Evolutionary conservation across 2,329 filamentous ascomycete genomes (phyloP).

Genomic region (Helicocarpus griseus): DNA sequence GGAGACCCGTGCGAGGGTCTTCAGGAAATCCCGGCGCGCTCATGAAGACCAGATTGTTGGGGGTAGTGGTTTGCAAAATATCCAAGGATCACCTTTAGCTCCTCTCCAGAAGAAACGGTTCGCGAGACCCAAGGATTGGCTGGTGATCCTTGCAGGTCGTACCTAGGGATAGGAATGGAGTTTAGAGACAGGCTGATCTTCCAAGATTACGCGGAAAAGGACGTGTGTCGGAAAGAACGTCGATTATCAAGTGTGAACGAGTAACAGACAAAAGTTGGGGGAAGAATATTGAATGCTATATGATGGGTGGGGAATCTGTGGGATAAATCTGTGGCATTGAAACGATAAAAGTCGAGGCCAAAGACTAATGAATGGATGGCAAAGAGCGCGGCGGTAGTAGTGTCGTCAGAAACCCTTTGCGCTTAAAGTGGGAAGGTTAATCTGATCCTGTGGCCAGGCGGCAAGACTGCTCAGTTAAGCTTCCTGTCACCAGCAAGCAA

Average conservation of each 20-base stretch:
- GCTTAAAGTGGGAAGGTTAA: slow-evolving; percentile 3
- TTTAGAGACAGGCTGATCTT: neutral
- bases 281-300: slow-evolving; percentile 11
- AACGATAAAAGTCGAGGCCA: slow-evolving; percentile 5
- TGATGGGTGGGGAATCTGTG: slow-evolving; percentile 17
- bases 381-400: neutral
- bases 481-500: neutral
- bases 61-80: slow-evolving; percentile 7
- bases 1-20: slow-evolving; percentile 28
- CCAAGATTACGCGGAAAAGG: neutral
- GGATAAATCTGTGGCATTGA: slow-evolving; percentile 9
- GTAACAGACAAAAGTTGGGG: slow-evolving; percentile 6
- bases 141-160: slow-evolving; percentile 11
- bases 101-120: slow-evolving; percentile 9
- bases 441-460: neutral
- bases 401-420: slow-evolving; percentile 4
- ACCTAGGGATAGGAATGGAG: slow-evolving; percentile 4
- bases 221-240: neutral
- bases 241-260: slow-evolving; percentile 15
- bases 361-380: slow-evolving; percentile 3
- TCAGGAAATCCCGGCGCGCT: slow-evolving; percentile 33
- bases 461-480: slow-evolving; percentile 1
- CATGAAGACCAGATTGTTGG: slow-evolving; percentile 28
- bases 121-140: slow-evolving; percentile 8
- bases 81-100: slow-evolving; percentile 7